Evolutionary conservation across 345 rosid species (phyloP), one percentile per base, ranked within the genome.

Genomic region (Passiflora organensis): DNA sequence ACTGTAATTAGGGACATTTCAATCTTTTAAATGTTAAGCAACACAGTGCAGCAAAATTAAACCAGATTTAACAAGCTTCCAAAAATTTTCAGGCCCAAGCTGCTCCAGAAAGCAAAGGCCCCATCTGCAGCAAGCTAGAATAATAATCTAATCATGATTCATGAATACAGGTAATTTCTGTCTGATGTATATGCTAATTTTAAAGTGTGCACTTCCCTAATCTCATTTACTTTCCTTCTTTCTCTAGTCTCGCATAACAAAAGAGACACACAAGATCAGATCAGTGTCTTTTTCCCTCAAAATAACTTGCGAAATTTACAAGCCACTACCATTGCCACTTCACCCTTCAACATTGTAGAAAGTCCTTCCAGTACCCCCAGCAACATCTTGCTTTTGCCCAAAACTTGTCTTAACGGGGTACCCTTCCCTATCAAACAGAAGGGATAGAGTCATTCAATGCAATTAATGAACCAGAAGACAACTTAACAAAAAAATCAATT

Each of bases 301-400:
- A 32, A 21, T 43, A 32, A 11, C 57, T 36, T 43, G 18, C 47
- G 45, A 60, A 43, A 12, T 49, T 39, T 2, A 51, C 10, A 45
- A 37, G 45, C 48, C 24, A 62, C 55, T 89, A 89, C 97, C 97
- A 86, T 83, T 9, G 99, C 90, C 53, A 89, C 84, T 86, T 93
- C 99, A 50, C 86, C 89, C 94, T 79, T 88, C 63, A 78, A 72
- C 98, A 88, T 91, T 9, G 98, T 81, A 17, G 96, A 80, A 61
- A 91, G 79, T 56, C 98, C 95, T 77, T 93, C 91, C 6, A 93
- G 72, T 73, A 93, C 72, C 65, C 99, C 99, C 63, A 85, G 58
- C 12, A 93, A 48, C 78, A 93, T 68, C 79, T 93, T 89, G 74
- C 95, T 86, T 82, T 89, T 93, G 32, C 97, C 97, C 72, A 89